These are phyloP conservation scores for Candida schatavii DNA, from an alignment of 805 yeast genomes.

Conservation along the genomic window DNA sequence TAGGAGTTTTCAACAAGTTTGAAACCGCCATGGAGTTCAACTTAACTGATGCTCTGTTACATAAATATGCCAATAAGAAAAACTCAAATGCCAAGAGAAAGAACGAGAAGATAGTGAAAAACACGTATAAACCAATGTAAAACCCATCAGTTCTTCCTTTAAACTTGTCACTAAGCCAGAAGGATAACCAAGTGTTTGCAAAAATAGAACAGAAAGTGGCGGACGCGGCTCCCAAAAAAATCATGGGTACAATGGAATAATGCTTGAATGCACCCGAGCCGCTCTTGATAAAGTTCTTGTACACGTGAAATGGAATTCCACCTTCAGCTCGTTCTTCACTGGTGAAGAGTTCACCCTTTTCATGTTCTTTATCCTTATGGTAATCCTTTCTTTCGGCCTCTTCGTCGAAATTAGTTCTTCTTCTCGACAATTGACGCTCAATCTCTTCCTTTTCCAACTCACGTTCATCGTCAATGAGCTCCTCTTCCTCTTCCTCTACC, in stretches of 20 bases:
- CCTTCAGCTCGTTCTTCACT: slow-evolving; percentile 60
- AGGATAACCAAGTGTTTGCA: slow-evolving; percentile 72
- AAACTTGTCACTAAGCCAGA: slow-evolving; percentile 64
- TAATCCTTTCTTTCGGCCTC: slow-evolving; percentile 15
- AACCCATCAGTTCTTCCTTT: slow-evolving; percentile 41
- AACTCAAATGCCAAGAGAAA: slow-evolving; percentile 41
- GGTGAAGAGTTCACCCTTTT: slow-evolving; percentile 16
- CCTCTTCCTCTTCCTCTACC: slow-evolving; percentile 11
- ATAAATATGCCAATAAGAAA: slow-evolving; percentile 42
- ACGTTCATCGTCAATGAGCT: slow-evolving; percentile 16
- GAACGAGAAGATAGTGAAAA: slow-evolving; percentile 49
- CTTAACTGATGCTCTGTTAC: slow-evolving; percentile 49
- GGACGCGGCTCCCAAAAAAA: slow-evolving; percentile 12
- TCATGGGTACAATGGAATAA: slow-evolving; percentile 7
- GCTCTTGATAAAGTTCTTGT: slow-evolving; percentile 26
- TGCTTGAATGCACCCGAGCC: slow-evolving; percentile 25
- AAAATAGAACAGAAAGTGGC: slow-evolving; percentile 52
- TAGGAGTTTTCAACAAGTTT: slow-evolving; percentile 64
- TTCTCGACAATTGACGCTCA: slow-evolving; percentile 14
- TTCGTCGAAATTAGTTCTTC: slow-evolving; percentile 15
- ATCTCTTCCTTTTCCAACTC: slow-evolving; percentile 10
- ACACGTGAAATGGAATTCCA: slow-evolving; percentile 32
- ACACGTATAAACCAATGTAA: slow-evolving; percentile 68
- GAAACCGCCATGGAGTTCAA: slow-evolving; percentile 58
- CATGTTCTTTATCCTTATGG: slow-evolving; percentile 7